Conservation (phyloP, 495 filamentous ascomycete species). For the Parathielavia hyrcaniae region DNA sequence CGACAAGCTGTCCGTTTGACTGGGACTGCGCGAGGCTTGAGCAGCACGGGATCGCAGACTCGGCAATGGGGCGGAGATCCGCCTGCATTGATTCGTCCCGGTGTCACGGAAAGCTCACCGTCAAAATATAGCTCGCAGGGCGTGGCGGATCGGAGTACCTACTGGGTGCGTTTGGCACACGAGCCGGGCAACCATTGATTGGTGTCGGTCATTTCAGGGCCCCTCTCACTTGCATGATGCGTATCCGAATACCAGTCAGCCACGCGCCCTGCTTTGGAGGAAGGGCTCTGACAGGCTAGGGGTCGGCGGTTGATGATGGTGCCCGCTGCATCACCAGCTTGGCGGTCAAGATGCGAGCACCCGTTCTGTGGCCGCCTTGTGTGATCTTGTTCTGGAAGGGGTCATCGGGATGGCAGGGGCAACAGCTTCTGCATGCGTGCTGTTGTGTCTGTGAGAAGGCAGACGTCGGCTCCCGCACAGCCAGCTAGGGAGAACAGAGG, state of each 20-base stretch:
- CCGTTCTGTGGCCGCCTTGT: slow-evolving; percentile 1
- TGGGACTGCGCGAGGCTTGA: slow-evolving; percentile 1
- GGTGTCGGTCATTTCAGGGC: slow-evolving; percentile 13
- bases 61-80: neutral
- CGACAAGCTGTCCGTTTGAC: neutral
- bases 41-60: slow-evolving; percentile 6
- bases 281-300: slow-evolving; percentile 14
- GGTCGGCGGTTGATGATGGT: slow-evolving; percentile 6
- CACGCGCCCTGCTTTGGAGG: slow-evolving; percentile 21
- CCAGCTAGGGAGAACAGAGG: too few species aligned
- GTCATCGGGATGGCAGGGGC: neutral
- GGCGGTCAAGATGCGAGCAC: slow-evolving; percentile 19
- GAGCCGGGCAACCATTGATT: slow-evolving; percentile 26
- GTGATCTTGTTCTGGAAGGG: neutral
- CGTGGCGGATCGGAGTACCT: slow-evolving; percentile 16
- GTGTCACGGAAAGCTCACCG: slow-evolving; percentile 22
- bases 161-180: slow-evolving; percentile 18
- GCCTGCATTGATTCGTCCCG: slow-evolving; percentile 18
- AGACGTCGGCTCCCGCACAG: neutral
- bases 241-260: slow-evolving; percentile 12
- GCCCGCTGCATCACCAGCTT: slow-evolving; percentile 11
- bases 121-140: slow-evolving; percentile 14
- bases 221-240: slow-evolving; percentile 11
- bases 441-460: neutral
- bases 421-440: neutral